These are phyloP conservation scores for Smittium mucronatum DNA, from an alignment of 371 early-diverging fungal genomes.

Conservation along the genomic window DNA sequence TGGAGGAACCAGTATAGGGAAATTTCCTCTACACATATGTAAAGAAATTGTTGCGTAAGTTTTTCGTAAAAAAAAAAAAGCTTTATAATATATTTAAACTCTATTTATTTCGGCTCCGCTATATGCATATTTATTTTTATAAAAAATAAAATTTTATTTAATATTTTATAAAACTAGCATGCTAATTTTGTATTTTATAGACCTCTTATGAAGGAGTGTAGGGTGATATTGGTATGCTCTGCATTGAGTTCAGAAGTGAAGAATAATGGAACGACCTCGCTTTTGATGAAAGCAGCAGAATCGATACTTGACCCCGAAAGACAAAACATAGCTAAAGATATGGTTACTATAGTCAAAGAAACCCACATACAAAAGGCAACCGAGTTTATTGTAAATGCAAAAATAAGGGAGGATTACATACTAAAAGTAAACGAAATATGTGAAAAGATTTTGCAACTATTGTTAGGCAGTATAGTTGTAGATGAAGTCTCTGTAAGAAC, in stretches of 20 bases:
- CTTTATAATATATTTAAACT: too few relatives aligned
- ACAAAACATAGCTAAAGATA: conserved; percentile 41
- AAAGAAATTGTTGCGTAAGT: conserved; percentile 34
- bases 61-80: too few relatives aligned
- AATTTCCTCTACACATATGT: conserved; percentile 41
- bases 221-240: conserved; percentile 68
- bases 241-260: conserved; percentile 66
- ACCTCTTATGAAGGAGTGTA: conserved; percentile 40
- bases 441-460: conserved; percentile 55
- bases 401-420: conserved; percentile 40
- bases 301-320: conserved; percentile 19
- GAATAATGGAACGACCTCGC: conserved; percentile 59
- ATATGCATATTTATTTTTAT: neutral
- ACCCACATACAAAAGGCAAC: conserved; percentile 62
- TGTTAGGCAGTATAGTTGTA: conserved; percentile 92
- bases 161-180: neutral
- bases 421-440: conserved; percentile 59
- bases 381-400: conserved; percentile 17
- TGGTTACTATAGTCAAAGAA: conserved; percentile 64
- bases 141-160: neutral
- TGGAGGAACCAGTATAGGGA: conserved; percentile 79
- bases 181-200: conserved; percentile 13
- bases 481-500: conserved; percentile 95
- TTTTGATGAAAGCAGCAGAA: conserved; percentile 34
- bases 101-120: neutral